Conservation (phyloP, 2,329 filamentous ascomycete species). For the Chaetomium sp. region DNA sequence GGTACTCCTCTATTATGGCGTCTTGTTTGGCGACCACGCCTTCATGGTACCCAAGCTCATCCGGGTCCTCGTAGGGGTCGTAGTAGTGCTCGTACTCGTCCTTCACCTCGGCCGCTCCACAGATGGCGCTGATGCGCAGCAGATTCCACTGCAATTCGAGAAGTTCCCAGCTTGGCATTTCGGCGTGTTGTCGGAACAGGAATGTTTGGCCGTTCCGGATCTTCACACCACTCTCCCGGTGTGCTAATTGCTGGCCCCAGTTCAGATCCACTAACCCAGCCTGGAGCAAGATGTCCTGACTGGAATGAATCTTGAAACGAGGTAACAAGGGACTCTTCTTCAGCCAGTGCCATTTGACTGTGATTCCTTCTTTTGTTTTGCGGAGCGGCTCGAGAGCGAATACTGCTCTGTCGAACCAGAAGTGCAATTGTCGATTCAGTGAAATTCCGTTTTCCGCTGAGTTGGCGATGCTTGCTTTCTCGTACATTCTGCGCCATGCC, state of each 20-base stretch:
- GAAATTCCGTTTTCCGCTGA: conserved; percentile 5
- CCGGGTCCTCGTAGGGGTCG: not conserved
- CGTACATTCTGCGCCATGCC: not conserved
- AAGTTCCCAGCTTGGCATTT: conserved; percentile 9
- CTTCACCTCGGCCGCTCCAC: conserved; percentile 7
- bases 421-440: conserved; percentile 6
- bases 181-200: not conserved
- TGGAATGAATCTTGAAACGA: not conserved
- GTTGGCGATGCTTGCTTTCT: not conserved
- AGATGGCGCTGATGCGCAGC: conserved; percentile 6
- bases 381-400: conserved; percentile 7
- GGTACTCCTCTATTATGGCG: not conserved
- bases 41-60: not conserved
- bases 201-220: conserved; percentile 10
- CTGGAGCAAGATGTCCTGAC: not conserved
- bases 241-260: conserved; percentile 5
- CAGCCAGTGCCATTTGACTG: conserved; percentile 10
- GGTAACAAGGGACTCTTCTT: not conserved
- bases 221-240: conserved; percentile 6
- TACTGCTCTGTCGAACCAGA: conserved; percentile 9
- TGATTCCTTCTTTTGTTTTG: not conserved
- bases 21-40: not conserved
- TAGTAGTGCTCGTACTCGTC: not conserved
- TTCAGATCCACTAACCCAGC: conserved; percentile 1
- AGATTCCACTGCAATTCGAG: conserved; percentile 13